Evolutionary conservation across 2,329 filamentous ascomycete species (phyloP).

Genomic region (Epichloe sibirici): DNA sequence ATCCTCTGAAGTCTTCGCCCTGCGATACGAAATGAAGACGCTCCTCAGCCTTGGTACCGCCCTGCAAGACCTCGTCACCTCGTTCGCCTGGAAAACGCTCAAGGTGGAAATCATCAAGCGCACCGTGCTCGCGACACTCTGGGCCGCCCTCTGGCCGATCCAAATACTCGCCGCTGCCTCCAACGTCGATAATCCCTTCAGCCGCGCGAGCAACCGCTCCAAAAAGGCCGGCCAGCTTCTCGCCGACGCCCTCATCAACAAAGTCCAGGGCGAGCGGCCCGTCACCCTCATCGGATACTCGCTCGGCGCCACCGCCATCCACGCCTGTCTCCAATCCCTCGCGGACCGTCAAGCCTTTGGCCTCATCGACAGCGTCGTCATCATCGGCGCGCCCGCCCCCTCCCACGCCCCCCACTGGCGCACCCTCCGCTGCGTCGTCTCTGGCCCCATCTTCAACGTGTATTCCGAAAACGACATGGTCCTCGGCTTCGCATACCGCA

Average conservation of each 20-base stretch:
- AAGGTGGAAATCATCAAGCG: constrained; percentile 63
- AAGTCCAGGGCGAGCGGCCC: constrained; percentile 68
- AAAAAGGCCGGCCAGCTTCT: constrained; percentile 72
- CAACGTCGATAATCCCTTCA: constrained; percentile 72
- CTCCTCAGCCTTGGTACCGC: constrained; percentile 65
- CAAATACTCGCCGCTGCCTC: constrained; percentile 53
- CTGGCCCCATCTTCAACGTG: constrained; percentile 75
- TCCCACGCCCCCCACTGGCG: constrained; percentile 63
- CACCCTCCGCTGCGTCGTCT: constrained; percentile 62
- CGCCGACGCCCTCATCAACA: constrained; percentile 72
- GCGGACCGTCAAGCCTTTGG: constrained; percentile 73
- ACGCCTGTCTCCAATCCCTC: constrained; percentile 64
- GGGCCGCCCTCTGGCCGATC: constrained; percentile 59
- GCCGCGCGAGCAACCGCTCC: constrained; percentile 60
- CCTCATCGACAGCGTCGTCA: constrained; percentile 67
- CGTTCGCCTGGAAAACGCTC: constrained; percentile 62
- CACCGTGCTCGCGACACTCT: constrained; percentile 55
- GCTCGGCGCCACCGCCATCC: constrained; percentile 70
- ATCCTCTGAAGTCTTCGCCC: constrained; percentile 63
- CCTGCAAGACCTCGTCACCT: constrained; percentile 58
- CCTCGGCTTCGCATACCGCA: constrained; percentile 75
- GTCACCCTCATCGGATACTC: constrained; percentile 76
- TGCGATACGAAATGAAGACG: constrained; percentile 71
- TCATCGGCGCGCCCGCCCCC: constrained; percentile 72
- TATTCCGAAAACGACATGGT: constrained; percentile 82